Evolutionary conservation across 179 eudicot species (phyloP), one percentile per base, ranked within the genome.

Genomic region (Silene coronaria): DNA sequence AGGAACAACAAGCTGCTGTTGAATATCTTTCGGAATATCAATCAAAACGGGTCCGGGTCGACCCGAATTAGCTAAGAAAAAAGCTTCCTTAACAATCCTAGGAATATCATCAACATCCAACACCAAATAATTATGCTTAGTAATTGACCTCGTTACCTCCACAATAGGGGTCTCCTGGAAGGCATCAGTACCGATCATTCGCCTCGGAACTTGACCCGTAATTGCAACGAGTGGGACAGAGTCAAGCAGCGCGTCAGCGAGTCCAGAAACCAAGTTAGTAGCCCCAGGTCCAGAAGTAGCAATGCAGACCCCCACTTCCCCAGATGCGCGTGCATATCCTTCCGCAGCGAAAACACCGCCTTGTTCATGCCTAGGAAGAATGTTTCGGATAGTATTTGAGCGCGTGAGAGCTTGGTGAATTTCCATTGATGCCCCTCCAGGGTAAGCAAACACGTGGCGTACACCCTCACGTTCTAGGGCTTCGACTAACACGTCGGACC

Each of bases 241-340:
- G 34, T 95, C 99, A 16, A 90, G 87, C 55, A 88, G 60, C 0
- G 97, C 97, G 34, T 95, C 91, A 28, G 97, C 99, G 1, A 95
- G 87, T 1, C 97, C 97, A 7, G 89, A 86, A 7, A 92, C 93
- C 10, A 94, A 83, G 68, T 94, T 94, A 16, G 98, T 90, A 0
- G 98, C 96, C 0, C 97, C 96, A 4, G 98, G 98, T 12, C 98
- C 98, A 0, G 97, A 94, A 4, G 96, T 94, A 19, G 97, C 97
- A 27, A 94, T 94, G 58, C 98, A 94, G 19, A 94, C 95, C 0
- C 97, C 97, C 1, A 91, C 94, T 5, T 64, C 53, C 13, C 92
- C 92, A 4, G 91, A 79, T 59, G 96, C 92, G 10, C 97, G 93
- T 0, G 98, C 98, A 75, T 94, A 92, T 0, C 94, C 98, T 76